These are phyloP conservation scores for Globisporangium splendens DNA, from an alignment of 352 stramenopile genomes.

Conservation along the genomic window DNA sequence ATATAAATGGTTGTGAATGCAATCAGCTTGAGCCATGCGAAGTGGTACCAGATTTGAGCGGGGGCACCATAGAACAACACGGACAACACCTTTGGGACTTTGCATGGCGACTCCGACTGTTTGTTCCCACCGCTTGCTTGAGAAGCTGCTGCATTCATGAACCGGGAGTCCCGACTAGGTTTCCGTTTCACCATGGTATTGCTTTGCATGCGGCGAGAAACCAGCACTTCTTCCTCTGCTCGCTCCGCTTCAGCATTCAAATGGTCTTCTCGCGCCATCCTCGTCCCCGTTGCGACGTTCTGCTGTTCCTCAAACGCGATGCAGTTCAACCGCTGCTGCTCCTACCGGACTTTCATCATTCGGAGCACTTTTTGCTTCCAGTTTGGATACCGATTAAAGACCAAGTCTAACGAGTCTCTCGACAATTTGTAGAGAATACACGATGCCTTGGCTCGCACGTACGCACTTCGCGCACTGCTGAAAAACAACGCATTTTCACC, in stretches of 20 bases:
- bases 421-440: constrained; percentile 75
- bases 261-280: constrained; percentile 30
- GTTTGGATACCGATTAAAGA: constrained; percentile 64
- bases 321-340: constrained; percentile 45
- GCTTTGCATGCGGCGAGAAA: constrained; percentile 28
- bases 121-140: constrained; percentile 4
- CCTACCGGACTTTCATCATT: constrained; percentile 53
- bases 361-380: constrained; percentile 73
- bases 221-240: constrained; percentile 36
- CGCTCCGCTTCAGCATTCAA: constrained; percentile 28
- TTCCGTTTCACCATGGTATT: constrained; percentile 13
- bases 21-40: constrained; percentile 36
- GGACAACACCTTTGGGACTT: constrained; percentile 18
- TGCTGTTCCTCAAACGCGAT: constrained; percentile 38
- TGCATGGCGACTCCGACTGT: not conserved
- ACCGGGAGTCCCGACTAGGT: constrained; percentile 12
- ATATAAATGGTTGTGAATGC: constrained; percentile 32
- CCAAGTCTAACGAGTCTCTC: constrained; percentile 54
- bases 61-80: constrained; percentile 25
- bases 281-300: constrained; percentile 25
- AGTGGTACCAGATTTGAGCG: constrained; percentile 29
- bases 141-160: constrained; percentile 8
- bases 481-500: constrained; percentile 65
- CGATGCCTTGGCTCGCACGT: constrained; percentile 51
- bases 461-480: constrained; percentile 55